Evolutionary conservation across 2,329 filamentous ascomycete species (phyloP).

Genomic region (Leptosphaerulina australis): DNA sequence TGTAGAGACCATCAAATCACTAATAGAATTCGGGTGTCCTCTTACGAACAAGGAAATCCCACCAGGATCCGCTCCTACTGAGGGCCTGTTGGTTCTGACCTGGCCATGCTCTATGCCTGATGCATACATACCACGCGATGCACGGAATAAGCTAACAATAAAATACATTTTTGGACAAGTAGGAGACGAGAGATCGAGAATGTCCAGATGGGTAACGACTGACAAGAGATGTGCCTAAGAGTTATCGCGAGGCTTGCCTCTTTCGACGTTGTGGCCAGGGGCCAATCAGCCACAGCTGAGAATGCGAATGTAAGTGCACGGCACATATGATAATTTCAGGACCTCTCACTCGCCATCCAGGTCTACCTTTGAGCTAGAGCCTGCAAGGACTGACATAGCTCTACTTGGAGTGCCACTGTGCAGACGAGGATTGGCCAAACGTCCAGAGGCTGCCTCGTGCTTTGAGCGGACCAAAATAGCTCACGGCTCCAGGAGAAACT

Average conservation of each 20-base stretch:
- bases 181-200: neutral
- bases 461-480: conserved; percentile 1
- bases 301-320: neutral
- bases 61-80: neutral
- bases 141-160: conserved; percentile 1
- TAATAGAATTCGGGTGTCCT: neutral
- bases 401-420: neutral
- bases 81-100: neutral
- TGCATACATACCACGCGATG: neutral
- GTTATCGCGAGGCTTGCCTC: neutral
- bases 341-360: neutral
- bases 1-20: neutral
- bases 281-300: conserved; percentile 3
- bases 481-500: neutral
- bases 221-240: neutral
- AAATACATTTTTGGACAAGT: neutral
- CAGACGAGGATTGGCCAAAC: conserved; percentile 15
- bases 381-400: neutral
- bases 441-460: conserved; percentile 10
- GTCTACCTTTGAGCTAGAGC: neutral
- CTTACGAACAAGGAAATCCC: neutral
- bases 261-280: neutral
- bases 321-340: neutral
- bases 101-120: neutral
- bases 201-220: neutral